A percentile compares a stretch with the other conserved stretches of the same genome.
Conservation (phyloP, 225 moss, liverwort and hornwort genomes). For the Polytrichum formosum region DNA sequence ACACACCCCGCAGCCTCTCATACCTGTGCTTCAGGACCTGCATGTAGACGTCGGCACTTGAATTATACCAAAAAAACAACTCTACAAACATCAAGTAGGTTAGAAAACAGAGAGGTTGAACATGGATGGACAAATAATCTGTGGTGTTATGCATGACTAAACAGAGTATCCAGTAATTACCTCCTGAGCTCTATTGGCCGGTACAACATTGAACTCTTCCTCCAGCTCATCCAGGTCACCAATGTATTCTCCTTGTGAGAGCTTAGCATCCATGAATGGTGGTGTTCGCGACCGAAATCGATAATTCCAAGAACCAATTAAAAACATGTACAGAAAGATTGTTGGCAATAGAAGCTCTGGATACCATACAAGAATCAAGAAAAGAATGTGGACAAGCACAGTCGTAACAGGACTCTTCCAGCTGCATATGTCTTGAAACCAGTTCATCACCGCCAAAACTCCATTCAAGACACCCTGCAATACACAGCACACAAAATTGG, state of each 20-base stretch:
- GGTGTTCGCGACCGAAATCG: conserved; percentile 66
- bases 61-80: too few relatives aligned
- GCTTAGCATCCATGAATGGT: conserved; percentile 89
- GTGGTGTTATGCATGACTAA: too few relatives aligned
- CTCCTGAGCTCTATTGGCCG: conserved; percentile 74
- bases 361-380: conserved; percentile 83
- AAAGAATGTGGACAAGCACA: conserved; percentile 75
- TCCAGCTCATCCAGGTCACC: conserved; percentile 84
- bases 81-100: too few relatives aligned
- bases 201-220: conserved; percentile 93
- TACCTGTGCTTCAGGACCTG: conserved; percentile 78
- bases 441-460: conserved; percentile 71
- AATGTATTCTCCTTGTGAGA: conserved; percentile 91
- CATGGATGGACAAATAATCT: too few relatives aligned
- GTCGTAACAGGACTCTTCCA: conserved; percentile 96
- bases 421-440: conserved; percentile 85
- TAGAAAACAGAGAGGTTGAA: too few relatives aligned
- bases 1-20: conserved; percentile 78
- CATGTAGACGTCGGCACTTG: too few relatives aligned
- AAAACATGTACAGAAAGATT: conserved; percentile 86
- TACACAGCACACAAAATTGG: too few relatives aligned
- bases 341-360: conserved; percentile 89
- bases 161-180: conserved; percentile 11
- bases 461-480: conserved; percentile 81
- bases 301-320: conserved; percentile 92